Base-by-base conservation (phyloP, 2,329 filamentous ascomycete genomes). In the Arthrocladium fulminans region DNA sequence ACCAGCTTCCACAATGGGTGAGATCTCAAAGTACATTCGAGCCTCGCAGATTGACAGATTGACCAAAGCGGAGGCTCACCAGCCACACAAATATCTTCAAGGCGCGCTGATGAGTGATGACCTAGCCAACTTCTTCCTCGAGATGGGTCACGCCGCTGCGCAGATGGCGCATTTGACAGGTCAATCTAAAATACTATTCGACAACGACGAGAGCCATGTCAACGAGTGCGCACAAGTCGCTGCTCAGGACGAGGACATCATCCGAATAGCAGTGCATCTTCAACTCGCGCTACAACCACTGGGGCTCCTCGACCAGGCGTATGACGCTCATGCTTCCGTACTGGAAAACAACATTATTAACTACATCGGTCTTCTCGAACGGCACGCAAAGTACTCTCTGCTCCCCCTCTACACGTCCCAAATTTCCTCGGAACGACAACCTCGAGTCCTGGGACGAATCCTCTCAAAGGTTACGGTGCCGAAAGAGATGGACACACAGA, bases 351-450 rank as follows among this genome's bases (percentile, higher is more conserved):
- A 90, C 40, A 73, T 96, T 45, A 80, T 84, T 1, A 82, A 80
- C 3, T 97, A 97, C 63, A 84, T 94, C 48, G 84, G 85, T 58
- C 82, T 85, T 52, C 69, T 98, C 30, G 80, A 86, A 37, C 74
- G 84, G 40, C 78, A 79, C 13, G 79, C 81, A 27, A 79, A 92
- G 47, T 80, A 84, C 51, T 83, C 90, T 53, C 69, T 92, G 35
- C 84, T 95, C 48, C 89, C 92, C 0, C 71, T 94, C 1, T 98
- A 98, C 64, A 89, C 86, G 53, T 88, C 88, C 7, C 83, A 87
- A 58, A 73, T 98, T 10, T 55, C 55, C 17, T 74, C 79, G 8
- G 69, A 73, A 5, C 71, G 79, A 10, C 76, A 83, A 53, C 75
- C 77, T 52, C 81, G 88, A 57, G 76, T 81, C 47, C 74, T 98